Evolutionary conservation across 2,329 filamentous ascomycete species (phyloP), one percentile per base, ranked within the genome.

Genomic region (Dothistroma septosporum): DNA sequence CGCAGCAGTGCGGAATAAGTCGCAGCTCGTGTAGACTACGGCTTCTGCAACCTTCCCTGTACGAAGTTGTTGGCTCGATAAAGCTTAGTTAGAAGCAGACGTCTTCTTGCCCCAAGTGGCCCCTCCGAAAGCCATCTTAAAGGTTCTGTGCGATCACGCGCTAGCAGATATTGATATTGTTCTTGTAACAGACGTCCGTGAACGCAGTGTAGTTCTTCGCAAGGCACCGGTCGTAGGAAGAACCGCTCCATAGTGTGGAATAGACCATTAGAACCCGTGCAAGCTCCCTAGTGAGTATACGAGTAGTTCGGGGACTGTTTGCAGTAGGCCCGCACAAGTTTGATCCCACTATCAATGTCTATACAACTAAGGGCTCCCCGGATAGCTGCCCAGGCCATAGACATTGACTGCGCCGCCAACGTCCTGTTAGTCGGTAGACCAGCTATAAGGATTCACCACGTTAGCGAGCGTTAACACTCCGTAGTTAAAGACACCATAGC

Each of bases 111-210:
- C 59, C 59, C 59, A 61, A 47, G 56, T 61, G 2, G 60, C 87
- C 2, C 85, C 86, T 4, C 85, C 85, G 57, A 81, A 87, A 53
- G 85, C 74, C 84, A 88, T 87, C n/a, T 69, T 88, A 88, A 3
- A 88, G 73, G 33, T 80, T 85, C 59, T 87, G 79, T 0, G 83
- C 82, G 0, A 83, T 86, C 4, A 86, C 80, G 0, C 82, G 77
- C 66, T 87, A 83, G 14, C 78, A n/a, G n/a, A n/a, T n/a, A n/a
- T n/a, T 83, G 24, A 88, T 82, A 56, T 86, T 80, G 67, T 87
- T 82, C 19, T 85, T 79, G 70, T 88, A 88, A 72, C 85, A 87
- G 4, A 88, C 70, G 60, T 87, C 87, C 1, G 83, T 84, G 64
- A 86, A 88, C 53, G 86, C 82, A 1, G 59, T 54, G 31, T 52